Evolutionary conservation across 1,284 basidiomycete genomes (phyloP).

Genomic region (Pterulicium gracile): DNA sequence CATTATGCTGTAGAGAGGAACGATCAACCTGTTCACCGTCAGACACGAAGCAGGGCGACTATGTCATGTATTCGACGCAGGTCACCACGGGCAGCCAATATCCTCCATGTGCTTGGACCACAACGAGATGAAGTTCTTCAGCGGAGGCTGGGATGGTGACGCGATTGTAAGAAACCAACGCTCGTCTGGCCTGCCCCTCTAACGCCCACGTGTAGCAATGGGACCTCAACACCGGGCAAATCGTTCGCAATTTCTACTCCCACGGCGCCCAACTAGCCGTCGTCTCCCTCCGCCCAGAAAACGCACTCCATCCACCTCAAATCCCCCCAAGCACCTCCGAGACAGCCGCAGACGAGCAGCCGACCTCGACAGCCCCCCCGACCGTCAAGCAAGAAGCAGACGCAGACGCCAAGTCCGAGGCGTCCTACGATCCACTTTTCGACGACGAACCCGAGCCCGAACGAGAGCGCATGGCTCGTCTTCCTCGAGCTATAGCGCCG

Average conservation of each 20-base stretch:
- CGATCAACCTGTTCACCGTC: slow-evolving; percentile 86
- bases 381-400: slow-evolving; percentile 20
- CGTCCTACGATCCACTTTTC: slow-evolving; percentile 72
- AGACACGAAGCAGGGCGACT: slow-evolving; percentile 85
- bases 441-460: slow-evolving; percentile 48
- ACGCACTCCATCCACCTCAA: slow-evolving; percentile 25
- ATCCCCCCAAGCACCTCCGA: slow-evolving; percentile 15
- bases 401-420: slow-evolving; percentile 61
- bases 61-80: slow-evolving; percentile 64
- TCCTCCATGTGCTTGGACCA: slow-evolving; percentile 77
- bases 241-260: slow-evolving; percentile 67
- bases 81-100: slow-evolving; percentile 57
- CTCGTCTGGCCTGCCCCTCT: slow-evolving; percentile 7
- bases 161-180: slow-evolving; percentile 54
- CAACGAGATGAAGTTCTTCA: slow-evolving; percentile 79
- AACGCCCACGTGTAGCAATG: slow-evolving; percentile 63
- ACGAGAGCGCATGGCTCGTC: no score
- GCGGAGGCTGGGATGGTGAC: slow-evolving; percentile 92
- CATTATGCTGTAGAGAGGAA: slow-evolving; percentile 48
- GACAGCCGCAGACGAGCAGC: not conserved
- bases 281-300: slow-evolving; percentile 67
- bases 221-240: slow-evolving; percentile 91
- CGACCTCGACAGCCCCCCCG: not conserved
- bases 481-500: slow-evolving; percentile 18
- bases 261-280: slow-evolving; percentile 85